Conservation (phyloP, 768 basidiomycete genomes). For the Pulveroboletus sp. region DNA sequence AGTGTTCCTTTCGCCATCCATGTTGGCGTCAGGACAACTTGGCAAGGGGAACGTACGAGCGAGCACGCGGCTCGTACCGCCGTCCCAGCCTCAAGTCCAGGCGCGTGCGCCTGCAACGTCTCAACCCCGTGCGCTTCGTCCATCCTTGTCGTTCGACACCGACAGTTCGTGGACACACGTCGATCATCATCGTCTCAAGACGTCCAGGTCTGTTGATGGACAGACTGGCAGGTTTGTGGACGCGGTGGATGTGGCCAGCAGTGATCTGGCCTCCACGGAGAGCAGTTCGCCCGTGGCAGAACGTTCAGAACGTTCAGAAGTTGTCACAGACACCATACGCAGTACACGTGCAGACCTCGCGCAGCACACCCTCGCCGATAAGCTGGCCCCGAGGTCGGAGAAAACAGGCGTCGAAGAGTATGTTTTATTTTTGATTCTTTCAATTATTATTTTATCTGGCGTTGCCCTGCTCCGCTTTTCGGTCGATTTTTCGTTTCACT, state of each 20-base stretch:
- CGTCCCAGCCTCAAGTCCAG: constrained; percentile 23
- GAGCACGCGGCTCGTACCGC: constrained; percentile 5
- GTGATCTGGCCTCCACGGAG: constrained; percentile 54
- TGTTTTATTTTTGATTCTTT: constrained; percentile 23
- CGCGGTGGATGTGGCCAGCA: constrained; percentile 39
- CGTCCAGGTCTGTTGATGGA: constrained; percentile 8
- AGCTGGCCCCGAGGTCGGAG: constrained; percentile 58
- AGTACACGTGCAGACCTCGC: constrained; percentile 24
- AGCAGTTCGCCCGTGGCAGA: constrained; percentile 38
- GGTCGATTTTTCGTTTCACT: background rate
- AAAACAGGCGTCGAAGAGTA: constrained; percentile 74
- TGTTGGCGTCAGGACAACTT: background rate
- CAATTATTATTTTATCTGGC: too few species aligned
- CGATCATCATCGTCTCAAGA: constrained; percentile 36
- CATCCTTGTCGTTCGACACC: constrained; percentile 37
- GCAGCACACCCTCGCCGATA: constrained; percentile 54
- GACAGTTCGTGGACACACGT: constrained; percentile 75
- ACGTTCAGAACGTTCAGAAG: constrained; percentile 32
- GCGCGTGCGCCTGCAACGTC: background rate
- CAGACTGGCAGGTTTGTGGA: constrained; percentile 13
- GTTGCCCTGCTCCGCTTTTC: background rate
- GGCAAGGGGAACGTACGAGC: constrained; percentile 3
- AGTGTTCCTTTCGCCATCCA: constrained; percentile 1
- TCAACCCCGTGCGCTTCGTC: constrained; percentile 14
- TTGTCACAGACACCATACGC: constrained; percentile 30